Conservation (phyloP, 768 basidiomycete genomes). For the Plicaturopsis crispa region DNA sequence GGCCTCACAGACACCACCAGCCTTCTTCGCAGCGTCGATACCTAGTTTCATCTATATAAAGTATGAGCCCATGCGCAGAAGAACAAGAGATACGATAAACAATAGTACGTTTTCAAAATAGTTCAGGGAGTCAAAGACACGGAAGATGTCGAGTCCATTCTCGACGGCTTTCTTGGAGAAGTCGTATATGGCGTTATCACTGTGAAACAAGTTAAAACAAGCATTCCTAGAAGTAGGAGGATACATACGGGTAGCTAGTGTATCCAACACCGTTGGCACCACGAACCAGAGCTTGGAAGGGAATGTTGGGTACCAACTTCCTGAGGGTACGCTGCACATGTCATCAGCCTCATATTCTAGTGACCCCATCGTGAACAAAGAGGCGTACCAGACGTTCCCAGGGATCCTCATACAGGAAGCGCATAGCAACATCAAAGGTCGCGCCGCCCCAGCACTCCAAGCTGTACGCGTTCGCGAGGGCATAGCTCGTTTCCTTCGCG, state of each 20-base stretch:
- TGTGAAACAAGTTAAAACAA: slow-evolving; percentile 21
- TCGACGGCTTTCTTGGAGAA: slow-evolving; percentile 99
- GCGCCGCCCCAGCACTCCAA: slow-evolving; percentile 99
- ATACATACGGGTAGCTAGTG: slow-evolving; percentile 88
- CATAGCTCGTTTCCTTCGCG: slow-evolving; percentile 94
- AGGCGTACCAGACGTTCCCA: slow-evolving; percentile 93
- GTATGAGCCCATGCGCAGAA: slow-evolving; percentile 8
- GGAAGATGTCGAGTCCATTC: slow-evolving; percentile 98
- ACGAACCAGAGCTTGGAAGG: slow-evolving; percentile 95
- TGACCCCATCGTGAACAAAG: background rate
- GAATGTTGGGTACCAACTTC: slow-evolving; percentile 96
- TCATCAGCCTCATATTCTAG: slow-evolving; percentile 10
- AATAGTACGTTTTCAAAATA: slow-evolving; percentile 50
- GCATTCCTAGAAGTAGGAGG: too few species aligned
- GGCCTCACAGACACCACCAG: slow-evolving; percentile 96
- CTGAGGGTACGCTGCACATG: slow-evolving; percentile 70
- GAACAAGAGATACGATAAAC: background rate
- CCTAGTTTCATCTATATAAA: slow-evolving; percentile 81
- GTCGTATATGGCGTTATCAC: slow-evolving; percentile 98
- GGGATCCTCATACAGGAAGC: slow-evolving; percentile 98
- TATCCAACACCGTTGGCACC: slow-evolving; percentile 99
- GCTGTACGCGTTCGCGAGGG: slow-evolving; percentile 91
- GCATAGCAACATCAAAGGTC: slow-evolving; percentile 98
- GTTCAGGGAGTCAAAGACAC: slow-evolving; percentile 98
- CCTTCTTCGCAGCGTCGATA: slow-evolving; percentile 99